Percentiles rank a stretch among this genome's conserved stretches.
Evolutionary conservation across 139 green algal species (phyloP).

Genomic region (Tetradesmus obliquus): DNA sequence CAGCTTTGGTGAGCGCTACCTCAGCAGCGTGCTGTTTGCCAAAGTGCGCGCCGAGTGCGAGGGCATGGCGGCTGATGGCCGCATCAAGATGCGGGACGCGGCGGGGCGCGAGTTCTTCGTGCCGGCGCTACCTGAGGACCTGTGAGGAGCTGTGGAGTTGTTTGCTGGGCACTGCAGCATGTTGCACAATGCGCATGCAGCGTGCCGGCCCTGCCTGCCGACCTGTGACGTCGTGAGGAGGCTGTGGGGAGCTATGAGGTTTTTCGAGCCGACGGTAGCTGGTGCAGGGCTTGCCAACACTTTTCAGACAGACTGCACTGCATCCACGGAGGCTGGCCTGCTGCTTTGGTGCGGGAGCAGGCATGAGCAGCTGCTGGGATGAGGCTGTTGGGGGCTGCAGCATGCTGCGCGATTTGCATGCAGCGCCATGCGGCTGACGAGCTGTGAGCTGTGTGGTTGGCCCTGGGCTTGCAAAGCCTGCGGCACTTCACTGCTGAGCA

Average conservation of each 20-base stretch:
- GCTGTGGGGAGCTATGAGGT: no score
- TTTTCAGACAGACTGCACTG: no score
- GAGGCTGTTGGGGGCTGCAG: background rate
- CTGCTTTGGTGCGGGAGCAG: no score
- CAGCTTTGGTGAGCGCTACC: conserved; percentile 92
- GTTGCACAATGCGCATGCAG: no score
- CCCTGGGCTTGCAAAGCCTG: no score
- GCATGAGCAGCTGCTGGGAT: background rate
- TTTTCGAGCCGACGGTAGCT: no score
- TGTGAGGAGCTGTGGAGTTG: background rate
- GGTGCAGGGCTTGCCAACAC: no score
- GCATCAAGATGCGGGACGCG: conserved; percentile 42
- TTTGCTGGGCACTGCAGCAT: no score
- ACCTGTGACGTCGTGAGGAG: no score
- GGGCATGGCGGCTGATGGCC: conserved; percentile 4
- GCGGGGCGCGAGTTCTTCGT: conserved; percentile 40
- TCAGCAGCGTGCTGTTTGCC: conserved; percentile 37
- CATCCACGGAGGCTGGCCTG: no score
- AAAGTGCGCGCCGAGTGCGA: conserved; percentile 4
- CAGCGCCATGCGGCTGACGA: background rate
- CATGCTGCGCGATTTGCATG: background rate
- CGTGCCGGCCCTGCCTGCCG: no score
- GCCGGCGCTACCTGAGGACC: conserved; percentile 10
- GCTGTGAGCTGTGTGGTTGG: background rate
- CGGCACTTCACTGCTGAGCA: no score